Percentiles rank a stretch among this genome's conserved stretches.
phyloP scores from a whole-genome alignment of 768 basidiomycete species.

The Pholiota conissans region DNA sequence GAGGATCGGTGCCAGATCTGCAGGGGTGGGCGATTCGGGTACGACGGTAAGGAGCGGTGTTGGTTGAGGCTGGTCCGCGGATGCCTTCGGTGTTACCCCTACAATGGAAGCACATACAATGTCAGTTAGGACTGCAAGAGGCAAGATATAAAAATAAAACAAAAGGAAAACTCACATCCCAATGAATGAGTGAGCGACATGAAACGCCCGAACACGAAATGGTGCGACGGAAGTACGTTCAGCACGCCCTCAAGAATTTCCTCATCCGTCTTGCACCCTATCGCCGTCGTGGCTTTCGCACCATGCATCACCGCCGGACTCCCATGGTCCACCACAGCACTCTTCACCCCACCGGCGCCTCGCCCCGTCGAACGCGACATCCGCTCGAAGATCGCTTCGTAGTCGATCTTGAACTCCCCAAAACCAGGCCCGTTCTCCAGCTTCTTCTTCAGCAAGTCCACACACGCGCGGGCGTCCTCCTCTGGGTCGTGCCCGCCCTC shows the following conservation, averaged over 20 bases:
- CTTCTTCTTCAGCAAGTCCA: conserved; percentile 84
- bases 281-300: conserved; percentile 72
- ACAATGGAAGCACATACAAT: too few species aligned
- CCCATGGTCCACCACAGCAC: conserved; percentile 84
- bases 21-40: conserved; percentile 29
- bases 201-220: conserved; percentile 84
- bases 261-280: conserved; percentile 75
- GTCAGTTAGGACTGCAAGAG: neutral
- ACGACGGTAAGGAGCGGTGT: conserved; percentile 18
- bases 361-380: conserved; percentile 55
- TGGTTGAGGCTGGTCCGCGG: conserved; percentile 32
- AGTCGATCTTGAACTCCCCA: conserved; percentile 84
- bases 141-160: neutral
- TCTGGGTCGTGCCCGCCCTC: conserved; percentile 92
- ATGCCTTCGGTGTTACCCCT: conserved; percentile 66
- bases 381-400: conserved; percentile 87
- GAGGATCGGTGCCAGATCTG: conserved; percentile 38
- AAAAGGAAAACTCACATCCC: conserved; percentile 63
- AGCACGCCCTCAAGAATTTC: conserved; percentile 76
- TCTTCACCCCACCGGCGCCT: conserved; percentile 41
- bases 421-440: conserved; percentile 74
- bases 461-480: conserved; percentile 88
- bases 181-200: conserved; percentile 77
- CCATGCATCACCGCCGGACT: conserved; percentile 85
- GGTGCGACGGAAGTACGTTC: conserved; percentile 59